Evolutionary conservation across 106 monocot species (phyloP).

Genomic region (Dioscorea dumetorum): DNA sequence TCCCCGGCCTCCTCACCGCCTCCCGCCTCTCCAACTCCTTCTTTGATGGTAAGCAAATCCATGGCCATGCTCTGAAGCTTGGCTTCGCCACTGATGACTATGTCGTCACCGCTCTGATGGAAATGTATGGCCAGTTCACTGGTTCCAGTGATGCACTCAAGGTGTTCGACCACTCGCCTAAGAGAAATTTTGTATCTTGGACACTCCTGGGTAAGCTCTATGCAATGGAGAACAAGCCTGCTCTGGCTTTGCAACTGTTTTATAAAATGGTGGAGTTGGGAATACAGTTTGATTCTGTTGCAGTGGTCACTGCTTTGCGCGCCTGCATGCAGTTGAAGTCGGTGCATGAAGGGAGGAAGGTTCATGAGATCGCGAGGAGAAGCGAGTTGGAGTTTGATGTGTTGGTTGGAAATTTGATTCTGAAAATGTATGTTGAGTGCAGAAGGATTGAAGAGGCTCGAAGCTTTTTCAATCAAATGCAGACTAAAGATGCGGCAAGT

Average conservation of each 20-base stretch:
- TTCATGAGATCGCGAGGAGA: constrained; percentile 24
- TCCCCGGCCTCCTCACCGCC: constrained; percentile 25
- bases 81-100: constrained; percentile 23
- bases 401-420: constrained; percentile 30
- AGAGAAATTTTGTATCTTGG: constrained; percentile 20
- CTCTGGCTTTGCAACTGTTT: constrained; percentile 29
- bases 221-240: constrained; percentile 17
- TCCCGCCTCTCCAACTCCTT: constrained; percentile 1
- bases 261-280: constrained; percentile 16
- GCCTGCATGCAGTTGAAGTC: constrained; percentile 30
- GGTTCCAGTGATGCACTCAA: constrained; percentile 10
- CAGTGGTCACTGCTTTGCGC: constrained; percentile 19
- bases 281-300: constrained; percentile 17
- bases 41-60: constrained; percentile 23
- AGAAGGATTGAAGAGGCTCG: constrained; percentile 15
- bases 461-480: constrained; percentile 24
- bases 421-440: constrained; percentile 40
- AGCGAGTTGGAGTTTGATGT: constrained; percentile 21
- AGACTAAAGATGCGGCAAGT: constrained; percentile 10
- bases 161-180: constrained; percentile 10
- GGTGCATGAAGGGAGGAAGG: constrained; percentile 6
- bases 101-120: constrained; percentile 31
- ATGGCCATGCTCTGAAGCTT: constrained; percentile 42
- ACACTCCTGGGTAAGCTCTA: constrained; percentile 26
- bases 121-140: constrained; percentile 15